These are phyloP conservation scores for Vanrija sp. DNA, from an alignment of 1,284 basidiomycete genomes.

Conservation along the genomic window DNA sequence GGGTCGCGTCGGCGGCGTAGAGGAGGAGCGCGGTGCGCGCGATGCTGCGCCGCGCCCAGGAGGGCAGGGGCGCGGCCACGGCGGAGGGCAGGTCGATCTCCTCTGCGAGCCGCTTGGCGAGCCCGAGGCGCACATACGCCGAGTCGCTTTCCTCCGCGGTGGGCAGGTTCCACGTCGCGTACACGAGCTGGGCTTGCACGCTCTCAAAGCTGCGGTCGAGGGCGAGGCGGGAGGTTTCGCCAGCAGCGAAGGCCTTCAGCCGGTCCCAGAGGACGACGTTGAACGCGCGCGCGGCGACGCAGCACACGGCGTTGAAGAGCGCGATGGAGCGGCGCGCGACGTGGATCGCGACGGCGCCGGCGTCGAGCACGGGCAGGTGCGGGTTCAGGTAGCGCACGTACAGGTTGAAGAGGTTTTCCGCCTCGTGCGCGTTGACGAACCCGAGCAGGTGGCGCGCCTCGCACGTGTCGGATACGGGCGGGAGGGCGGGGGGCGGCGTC, in stretches of 20 bases:
- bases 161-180: conserved; percentile 35
- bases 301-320: conserved; percentile 28
- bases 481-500: no score
- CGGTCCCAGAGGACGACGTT: conserved; percentile 31
- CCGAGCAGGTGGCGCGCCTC: conserved; percentile 36
- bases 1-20: neutral
- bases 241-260: conserved; percentile 26
- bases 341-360: conserved; percentile 9
- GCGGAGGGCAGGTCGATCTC: conserved; percentile 34
- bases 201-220: conserved; percentile 2
- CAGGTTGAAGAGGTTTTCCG: conserved; percentile 29
- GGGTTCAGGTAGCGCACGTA: conserved; percentile 32
- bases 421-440: conserved; percentile 28
- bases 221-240: no score
- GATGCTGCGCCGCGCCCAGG: conserved; percentile 24
- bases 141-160: conserved; percentile 30
- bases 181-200: conserved; percentile 33
- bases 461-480: neutral
- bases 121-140: conserved; percentile 31
- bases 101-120: conserved; percentile 28
- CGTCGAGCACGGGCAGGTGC: conserved; percentile 31
- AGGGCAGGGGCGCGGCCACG: conserved; percentile 24
- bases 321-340: conserved; percentile 34
- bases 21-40: conserved; percentile 16
- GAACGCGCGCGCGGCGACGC: conserved; percentile 28